These are phyloP conservation scores for Saccharomycopsis fermentans DNA, from an alignment of 805 yeast genomes.

Conservation along the genomic window DNA sequence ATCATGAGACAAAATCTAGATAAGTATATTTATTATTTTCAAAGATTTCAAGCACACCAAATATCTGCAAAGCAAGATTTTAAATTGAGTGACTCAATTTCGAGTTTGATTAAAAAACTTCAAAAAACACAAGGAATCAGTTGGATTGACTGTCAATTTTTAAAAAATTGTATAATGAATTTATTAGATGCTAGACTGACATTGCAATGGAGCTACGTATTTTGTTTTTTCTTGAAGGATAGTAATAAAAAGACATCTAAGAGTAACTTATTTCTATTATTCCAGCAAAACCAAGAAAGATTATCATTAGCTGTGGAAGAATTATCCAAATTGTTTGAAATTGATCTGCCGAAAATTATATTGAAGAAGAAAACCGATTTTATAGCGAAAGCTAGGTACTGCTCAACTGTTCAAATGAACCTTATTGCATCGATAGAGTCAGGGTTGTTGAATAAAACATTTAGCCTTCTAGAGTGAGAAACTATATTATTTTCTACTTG, in stretches of 20 bases:
- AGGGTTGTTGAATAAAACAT: constrained; percentile 4
- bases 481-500: neutral
- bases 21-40: constrained; percentile 66
- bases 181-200: constrained; percentile 62
- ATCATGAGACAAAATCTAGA: constrained; percentile 30
- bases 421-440: constrained; percentile 30
- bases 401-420: constrained; percentile 29
- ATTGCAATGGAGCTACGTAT: constrained; percentile 85
- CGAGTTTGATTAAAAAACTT: constrained; percentile 48
- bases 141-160: constrained; percentile 83
- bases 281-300: constrained; percentile 62
- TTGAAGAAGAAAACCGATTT: constrained; percentile 29
- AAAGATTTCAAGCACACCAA: constrained; percentile 67
- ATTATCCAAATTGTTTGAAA: constrained; percentile 47
- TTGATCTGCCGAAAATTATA: constrained; percentile 28
- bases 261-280: constrained; percentile 45
- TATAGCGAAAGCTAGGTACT: constrained; percentile 27
- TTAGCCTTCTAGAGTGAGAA: neutral
- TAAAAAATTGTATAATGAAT: constrained; percentile 59
- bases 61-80: constrained; percentile 65
- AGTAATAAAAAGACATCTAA: constrained; percentile 20
- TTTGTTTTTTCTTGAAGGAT: constrained; percentile 52
- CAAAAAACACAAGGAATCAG: constrained; percentile 59
- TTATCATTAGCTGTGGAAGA: constrained; percentile 60
- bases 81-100: constrained; percentile 51